Conservation (phyloP, 176 grass and related monocot genomes). For the Elaeis guineensis region DNA sequence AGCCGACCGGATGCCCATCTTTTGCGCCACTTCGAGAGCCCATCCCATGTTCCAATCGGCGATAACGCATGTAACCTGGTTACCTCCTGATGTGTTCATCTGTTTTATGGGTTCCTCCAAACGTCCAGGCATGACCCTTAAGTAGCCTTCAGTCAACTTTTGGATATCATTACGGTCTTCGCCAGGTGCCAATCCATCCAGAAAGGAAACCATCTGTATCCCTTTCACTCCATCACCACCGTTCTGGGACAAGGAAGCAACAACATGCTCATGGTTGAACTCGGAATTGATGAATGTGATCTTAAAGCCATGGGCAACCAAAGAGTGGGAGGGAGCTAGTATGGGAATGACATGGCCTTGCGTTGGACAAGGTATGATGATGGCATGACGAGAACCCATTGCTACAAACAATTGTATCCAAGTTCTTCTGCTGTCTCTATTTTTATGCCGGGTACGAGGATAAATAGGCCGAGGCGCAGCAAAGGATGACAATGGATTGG, state of each 20-base stretch:
- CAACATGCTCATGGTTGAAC: conserved; percentile 39
- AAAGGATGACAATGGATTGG: no score
- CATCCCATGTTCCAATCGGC: conserved; percentile 30
- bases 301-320: conserved; percentile 33
- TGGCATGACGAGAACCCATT: conserved; percentile 17
- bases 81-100: background rate
- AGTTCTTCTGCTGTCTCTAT: no score
- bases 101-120: no score
- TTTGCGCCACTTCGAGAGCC: conserved; percentile 20
- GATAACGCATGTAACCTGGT: conserved; percentile 31
- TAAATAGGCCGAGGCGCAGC: no score
- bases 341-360: conserved; percentile 63
- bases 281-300: conserved; percentile 60
- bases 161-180: no score
- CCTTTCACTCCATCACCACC: no score
- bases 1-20: conserved; percentile 14
- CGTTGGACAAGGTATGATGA: conserved; percentile 46
- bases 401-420: no score
- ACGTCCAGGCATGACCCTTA: no score
- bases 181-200: no score
- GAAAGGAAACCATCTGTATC: no score
- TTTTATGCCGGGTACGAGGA: no score
- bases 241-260: background rate
- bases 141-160: no score
- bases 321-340: conserved; percentile 36